Percentiles rank a stretch among this genome's conserved stretches.
Evolutionary conservation across 139 green algal genomes (phyloP).

Genomic region (Parachlorella kessleri): DNA sequence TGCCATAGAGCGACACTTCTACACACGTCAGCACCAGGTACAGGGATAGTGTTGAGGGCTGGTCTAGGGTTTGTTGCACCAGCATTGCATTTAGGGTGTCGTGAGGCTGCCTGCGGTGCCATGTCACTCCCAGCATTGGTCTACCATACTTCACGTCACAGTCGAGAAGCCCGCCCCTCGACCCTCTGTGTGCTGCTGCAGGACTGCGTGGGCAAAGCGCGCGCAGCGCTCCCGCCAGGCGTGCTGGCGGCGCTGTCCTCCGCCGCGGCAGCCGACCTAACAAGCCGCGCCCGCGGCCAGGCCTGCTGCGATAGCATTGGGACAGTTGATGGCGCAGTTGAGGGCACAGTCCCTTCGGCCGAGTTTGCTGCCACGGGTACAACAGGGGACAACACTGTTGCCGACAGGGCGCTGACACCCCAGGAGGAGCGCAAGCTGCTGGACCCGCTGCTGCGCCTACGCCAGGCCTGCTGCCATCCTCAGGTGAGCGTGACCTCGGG

Average conservation of each 20-base stretch:
- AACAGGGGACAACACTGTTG: no score
- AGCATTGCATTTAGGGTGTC: no score
- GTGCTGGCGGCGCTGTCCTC: slow-evolving; percentile 9
- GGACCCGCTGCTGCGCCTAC: slow-evolving; percentile 74
- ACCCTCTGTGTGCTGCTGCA: slow-evolving; percentile 5
- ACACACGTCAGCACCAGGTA: slow-evolving; percentile 72
- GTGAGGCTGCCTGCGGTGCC: no score
- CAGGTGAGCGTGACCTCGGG: slow-evolving; percentile 73
- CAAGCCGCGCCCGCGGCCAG: no score
- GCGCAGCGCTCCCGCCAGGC: slow-evolving; percentile 43
- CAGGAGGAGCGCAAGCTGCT: slow-evolving; percentile 65
- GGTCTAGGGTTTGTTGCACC: not conserved
- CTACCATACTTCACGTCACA: no score
- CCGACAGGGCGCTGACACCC: slow-evolving; percentile 44
- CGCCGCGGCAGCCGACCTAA: not conserved
- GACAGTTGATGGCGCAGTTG: no score
- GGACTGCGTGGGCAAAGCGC: slow-evolving; percentile 54
- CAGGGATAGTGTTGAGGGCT: not conserved
- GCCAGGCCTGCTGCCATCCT: slow-evolving; percentile 92
- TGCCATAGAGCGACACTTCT: slow-evolving; percentile 90
- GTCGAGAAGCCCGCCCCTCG: no score
- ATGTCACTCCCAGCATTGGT: no score
- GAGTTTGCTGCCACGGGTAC: no score
- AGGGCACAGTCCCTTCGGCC: no score
- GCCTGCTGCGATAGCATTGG: no score